A percentile compares a stretch with the other conserved stretches of the same genome.
Evolutionary conservation across 2,329 filamentous ascomycete species (phyloP).

Genomic region (Hymenoscyphus repandus): DNA sequence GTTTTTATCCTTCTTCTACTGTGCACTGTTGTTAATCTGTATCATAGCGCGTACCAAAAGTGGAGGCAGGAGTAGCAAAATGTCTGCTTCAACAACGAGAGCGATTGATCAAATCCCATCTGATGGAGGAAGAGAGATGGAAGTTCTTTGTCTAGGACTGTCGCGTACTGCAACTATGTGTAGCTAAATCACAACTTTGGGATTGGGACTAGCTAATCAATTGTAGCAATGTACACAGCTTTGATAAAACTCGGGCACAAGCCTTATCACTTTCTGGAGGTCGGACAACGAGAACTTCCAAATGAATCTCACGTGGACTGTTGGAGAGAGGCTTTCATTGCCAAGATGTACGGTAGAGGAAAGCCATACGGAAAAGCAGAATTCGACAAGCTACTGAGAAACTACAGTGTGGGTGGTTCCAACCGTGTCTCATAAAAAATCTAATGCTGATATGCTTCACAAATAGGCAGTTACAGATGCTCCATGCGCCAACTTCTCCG

Average conservation of each 20-base stretch:
- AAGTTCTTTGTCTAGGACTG: neutral
- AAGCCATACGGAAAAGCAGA: neutral
- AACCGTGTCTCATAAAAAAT: too few relatives aligned
- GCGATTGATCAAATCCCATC: neutral
- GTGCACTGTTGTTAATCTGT: too few relatives aligned
- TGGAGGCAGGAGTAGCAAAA: too few relatives aligned
- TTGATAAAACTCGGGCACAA: slow-evolving; percentile 1
- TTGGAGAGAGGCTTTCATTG: neutral
- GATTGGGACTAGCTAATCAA: too few relatives aligned
- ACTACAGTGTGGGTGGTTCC: neutral
- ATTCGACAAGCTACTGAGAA: slow-evolving; percentile 1
- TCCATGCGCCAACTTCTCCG: slow-evolving; percentile 5
- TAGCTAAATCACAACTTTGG: too few relatives aligned
- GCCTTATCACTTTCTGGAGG: neutral
- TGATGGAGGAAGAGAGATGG: neutral
- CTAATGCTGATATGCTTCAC: too few relatives aligned
- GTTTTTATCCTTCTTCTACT: too few relatives aligned
- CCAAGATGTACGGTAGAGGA: neutral
- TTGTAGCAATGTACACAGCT: slow-evolving; percentile 1
- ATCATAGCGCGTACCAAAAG: too few relatives aligned
- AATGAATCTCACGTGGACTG: neutral
- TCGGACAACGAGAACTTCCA: neutral
- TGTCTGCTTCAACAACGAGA: too few relatives aligned
- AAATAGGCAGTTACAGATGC: slow-evolving; percentile 4
- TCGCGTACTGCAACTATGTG: slow-evolving; percentile 3